These are phyloP conservation scores for Phlebiopsis flavidoalba DNA, from an alignment of 768 basidiomycete genomes.

Conservation along the genomic window DNA sequence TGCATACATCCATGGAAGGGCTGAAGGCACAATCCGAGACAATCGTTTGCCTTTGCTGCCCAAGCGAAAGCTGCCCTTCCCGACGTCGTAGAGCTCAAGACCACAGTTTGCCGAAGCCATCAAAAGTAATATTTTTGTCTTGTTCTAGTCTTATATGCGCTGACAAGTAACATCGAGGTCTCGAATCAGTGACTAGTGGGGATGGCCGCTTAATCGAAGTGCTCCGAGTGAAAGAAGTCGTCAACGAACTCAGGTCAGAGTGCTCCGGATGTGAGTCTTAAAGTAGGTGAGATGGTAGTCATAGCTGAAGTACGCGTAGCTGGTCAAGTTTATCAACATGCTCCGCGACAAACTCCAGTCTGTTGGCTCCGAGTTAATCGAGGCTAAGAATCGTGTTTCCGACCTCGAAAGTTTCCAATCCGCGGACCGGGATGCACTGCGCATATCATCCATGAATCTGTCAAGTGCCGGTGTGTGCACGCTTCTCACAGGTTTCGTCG, in stretches of 20 bases:
- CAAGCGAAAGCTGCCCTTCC: constrained; percentile 17
- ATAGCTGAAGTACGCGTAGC: constrained; percentile 22
- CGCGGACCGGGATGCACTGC: constrained; percentile 14
- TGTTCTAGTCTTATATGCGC: neutral
- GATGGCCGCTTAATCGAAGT: constrained; percentile 13
- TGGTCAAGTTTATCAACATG: constrained; percentile 44
- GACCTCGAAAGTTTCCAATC: constrained; percentile 32
- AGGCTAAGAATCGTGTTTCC: constrained; percentile 32
- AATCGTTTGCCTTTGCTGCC: constrained; percentile 13
- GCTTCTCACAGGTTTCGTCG: too few species aligned
- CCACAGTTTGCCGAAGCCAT: constrained; percentile 12
- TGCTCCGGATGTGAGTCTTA: constrained; percentile 16
- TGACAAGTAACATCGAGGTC: constrained; percentile 7
- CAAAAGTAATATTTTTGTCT: constrained; percentile 8
- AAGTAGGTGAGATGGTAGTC: neutral
- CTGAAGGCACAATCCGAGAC: constrained; percentile 21
- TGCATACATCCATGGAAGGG: constrained; percentile 11
- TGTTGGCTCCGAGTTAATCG: constrained; percentile 37
- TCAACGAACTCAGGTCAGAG: constrained; percentile 17
- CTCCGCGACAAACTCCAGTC: constrained; percentile 40
- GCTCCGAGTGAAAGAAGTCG: constrained; percentile 9
- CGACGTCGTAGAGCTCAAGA: constrained; percentile 18
- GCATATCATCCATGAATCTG: constrained; percentile 3
- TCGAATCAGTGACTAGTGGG: constrained; percentile 18
- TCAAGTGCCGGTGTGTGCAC: constrained; percentile 6